Evolutionary conservation across 495 filamentous ascomycete genomes (phyloP).

Genomic region (Penicillium pulvis): DNA sequence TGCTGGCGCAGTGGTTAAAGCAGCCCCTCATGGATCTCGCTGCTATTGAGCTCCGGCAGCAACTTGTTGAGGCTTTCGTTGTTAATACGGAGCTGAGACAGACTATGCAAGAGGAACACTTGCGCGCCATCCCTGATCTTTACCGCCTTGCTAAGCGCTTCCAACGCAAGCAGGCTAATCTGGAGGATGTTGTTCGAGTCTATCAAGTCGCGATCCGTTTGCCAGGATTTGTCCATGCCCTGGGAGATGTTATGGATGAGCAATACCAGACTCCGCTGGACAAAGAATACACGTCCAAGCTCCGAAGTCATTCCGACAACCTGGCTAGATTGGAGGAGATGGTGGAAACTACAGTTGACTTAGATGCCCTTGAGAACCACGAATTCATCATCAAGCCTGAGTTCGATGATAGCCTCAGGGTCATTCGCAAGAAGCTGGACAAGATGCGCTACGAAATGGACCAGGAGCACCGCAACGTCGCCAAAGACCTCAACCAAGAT

Average conservation of each 20-base stretch:
- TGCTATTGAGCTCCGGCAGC: constrained; percentile 90
- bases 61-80: constrained; percentile 93
- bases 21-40: constrained; percentile 91
- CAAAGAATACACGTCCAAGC: constrained; percentile 81
- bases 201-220: constrained; percentile 94
- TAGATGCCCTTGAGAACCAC: constrained; percentile 93
- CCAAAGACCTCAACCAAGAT: constrained; percentile 85
- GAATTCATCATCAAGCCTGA: constrained; percentile 99
- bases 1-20: constrained; percentile 96
- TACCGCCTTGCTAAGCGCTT: constrained; percentile 94
- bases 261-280: constrained; percentile 86
- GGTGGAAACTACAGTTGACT: constrained; percentile 97
- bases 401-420: constrained; percentile 86
- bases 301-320: constrained; percentile 73
- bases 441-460: constrained; percentile 83
- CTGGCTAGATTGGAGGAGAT: constrained; percentile 90
- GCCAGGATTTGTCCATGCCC: constrained; percentile 83
- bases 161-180: constrained; percentile 82
- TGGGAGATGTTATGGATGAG: constrained; percentile 96
- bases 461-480: constrained; percentile 73
- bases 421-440: constrained; percentile 89
- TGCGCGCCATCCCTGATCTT: constrained; percentile 90
- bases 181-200: constrained; percentile 93
- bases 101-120: constrained; percentile 96
- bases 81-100: constrained; percentile 92